A percentile compares a stretch with the other conserved stretches of the same genome.
These are phyloP conservation scores for Penicillium sp. DNA, from an alignment of 2,329 filamentous ascomycete genomes.

Conservation along the genomic window DNA sequence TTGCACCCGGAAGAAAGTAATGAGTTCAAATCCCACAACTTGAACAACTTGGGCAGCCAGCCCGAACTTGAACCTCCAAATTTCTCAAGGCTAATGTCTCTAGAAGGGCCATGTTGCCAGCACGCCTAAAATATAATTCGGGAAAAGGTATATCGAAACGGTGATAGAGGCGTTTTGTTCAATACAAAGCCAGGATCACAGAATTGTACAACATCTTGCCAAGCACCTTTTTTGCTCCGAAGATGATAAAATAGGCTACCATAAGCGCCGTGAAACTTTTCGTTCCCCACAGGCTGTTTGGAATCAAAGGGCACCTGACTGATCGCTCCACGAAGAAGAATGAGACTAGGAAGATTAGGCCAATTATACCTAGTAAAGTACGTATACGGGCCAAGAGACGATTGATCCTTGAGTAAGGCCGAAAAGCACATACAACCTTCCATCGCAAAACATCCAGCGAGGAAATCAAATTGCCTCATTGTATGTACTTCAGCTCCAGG, in stretches of 20 bases:
- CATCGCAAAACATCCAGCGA: constrained; percentile 47
- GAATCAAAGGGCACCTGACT: constrained; percentile 48
- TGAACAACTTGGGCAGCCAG: too few species aligned
- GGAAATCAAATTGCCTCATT: constrained; percentile 30
- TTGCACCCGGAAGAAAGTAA: too few species aligned
- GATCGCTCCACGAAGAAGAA: constrained; percentile 53
- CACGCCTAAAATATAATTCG: constrained; percentile 47
- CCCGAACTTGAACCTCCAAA: too few species aligned
- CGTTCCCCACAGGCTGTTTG: constrained; percentile 45
- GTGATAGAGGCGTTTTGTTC: constrained; percentile 43
- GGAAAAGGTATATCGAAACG: constrained; percentile 46
- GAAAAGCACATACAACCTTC: constrained; percentile 51
- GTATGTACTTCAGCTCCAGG: constrained; percentile 26
- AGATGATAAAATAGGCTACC: constrained; percentile 45
- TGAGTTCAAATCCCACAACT: too few species aligned
- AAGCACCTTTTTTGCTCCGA: constrained; percentile 51
- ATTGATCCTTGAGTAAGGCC: constrained; percentile 57
- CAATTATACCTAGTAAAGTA: constrained; percentile 51
- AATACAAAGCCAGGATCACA: constrained; percentile 36
- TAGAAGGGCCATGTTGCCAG: constrained; percentile 48
- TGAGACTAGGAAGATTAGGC: constrained; percentile 45
- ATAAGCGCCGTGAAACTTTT: constrained; percentile 45
- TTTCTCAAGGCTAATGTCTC: too few species aligned
- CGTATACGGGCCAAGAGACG: constrained; percentile 53
- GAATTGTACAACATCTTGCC: constrained; percentile 41